Evolutionary conservation across 805 yeast species (phyloP).

Genomic region (Ogataea chonburiensis): DNA sequence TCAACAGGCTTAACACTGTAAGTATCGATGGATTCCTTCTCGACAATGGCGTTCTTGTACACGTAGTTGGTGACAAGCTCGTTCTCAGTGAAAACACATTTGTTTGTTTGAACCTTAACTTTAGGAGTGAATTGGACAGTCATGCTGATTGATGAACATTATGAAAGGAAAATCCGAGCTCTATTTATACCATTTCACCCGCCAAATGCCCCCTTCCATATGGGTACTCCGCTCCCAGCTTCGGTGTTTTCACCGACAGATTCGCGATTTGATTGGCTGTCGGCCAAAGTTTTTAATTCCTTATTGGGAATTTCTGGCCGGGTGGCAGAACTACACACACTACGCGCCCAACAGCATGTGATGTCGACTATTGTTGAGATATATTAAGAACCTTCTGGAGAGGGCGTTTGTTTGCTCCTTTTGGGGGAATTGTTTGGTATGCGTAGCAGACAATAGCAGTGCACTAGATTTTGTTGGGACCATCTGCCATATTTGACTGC

Average conservation of each 20-base stretch:
- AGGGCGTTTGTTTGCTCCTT: neutral
- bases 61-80: constrained; percentile 61
- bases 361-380: neutral
- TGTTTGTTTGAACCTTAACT: constrained; percentile 57
- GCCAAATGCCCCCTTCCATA: constrained; percentile 3
- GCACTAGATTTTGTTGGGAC: no score
- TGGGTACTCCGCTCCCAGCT: neutral
- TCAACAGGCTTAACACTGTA: constrained; percentile 67
- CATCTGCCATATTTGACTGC: no score
- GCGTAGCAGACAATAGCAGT: constrained; percentile 1
- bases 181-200: constrained; percentile 11
- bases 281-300: constrained; percentile 13
- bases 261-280: constrained; percentile 12
- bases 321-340: constrained; percentile 2
- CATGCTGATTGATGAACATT: constrained; percentile 19
- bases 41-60: constrained; percentile 75
- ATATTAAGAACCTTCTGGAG: constrained; percentile 4
- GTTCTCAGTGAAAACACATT: constrained; percentile 47
- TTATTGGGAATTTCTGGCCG: constrained; percentile 11
- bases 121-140: constrained; percentile 37
- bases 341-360: constrained; percentile 11
- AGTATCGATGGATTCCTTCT: constrained; percentile 47
- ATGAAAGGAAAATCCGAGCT: constrained; percentile 2
- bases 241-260: constrained; percentile 17
- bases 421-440: neutral